These are phyloP conservation scores for Neonectria punicea DNA, from an alignment of 2,329 filamentous ascomycete species.

Conservation along the genomic window DNA sequence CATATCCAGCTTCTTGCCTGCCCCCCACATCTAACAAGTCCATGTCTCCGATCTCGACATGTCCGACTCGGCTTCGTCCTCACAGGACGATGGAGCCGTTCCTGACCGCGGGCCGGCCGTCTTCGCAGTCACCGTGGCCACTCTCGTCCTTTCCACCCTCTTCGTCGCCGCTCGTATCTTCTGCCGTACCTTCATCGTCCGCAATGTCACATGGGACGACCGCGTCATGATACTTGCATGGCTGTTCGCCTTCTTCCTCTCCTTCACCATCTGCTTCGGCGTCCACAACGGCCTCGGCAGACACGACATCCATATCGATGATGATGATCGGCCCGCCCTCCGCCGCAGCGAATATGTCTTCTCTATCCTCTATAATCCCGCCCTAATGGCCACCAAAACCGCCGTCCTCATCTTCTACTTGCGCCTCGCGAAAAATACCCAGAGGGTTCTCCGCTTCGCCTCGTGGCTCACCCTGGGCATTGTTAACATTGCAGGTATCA, in stretches of 20 bases:
- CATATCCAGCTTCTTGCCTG: conserved; percentile 27
- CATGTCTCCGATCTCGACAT: conserved; percentile 42
- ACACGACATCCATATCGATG: conserved; percentile 69
- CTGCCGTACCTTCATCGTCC: conserved; percentile 78
- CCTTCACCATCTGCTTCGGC: conserved; percentile 73
- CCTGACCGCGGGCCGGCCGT: conserved; percentile 69
- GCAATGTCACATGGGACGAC: conserved; percentile 79
- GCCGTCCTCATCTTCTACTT: conserved; percentile 95
- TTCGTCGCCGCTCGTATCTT: conserved; percentile 81
- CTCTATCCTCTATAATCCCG: conserved; percentile 78
- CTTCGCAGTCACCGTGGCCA: conserved; percentile 75
- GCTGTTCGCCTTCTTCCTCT: conserved; percentile 75
- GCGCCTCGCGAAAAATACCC: conserved; percentile 79
- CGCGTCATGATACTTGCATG: conserved; percentile 84
- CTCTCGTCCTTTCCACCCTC: conserved; percentile 74
- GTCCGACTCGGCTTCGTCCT: conserved; percentile 41
- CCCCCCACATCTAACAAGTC: conserved; percentile 31
- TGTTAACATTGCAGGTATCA: conserved; percentile 81
- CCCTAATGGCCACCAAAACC: conserved; percentile 90
- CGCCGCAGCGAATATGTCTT: conserved; percentile 72
- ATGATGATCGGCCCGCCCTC: conserved; percentile 60
- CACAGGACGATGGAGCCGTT: conserved; percentile 42
- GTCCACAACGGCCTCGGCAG: conserved; percentile 74
- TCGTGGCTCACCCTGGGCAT: conserved; percentile 82
- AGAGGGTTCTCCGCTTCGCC: conserved; percentile 80